Base-by-base conservation (phyloP, 2,329 filamentous ascomycete species). In the Myriosclerotinia scirpicola region DNA sequence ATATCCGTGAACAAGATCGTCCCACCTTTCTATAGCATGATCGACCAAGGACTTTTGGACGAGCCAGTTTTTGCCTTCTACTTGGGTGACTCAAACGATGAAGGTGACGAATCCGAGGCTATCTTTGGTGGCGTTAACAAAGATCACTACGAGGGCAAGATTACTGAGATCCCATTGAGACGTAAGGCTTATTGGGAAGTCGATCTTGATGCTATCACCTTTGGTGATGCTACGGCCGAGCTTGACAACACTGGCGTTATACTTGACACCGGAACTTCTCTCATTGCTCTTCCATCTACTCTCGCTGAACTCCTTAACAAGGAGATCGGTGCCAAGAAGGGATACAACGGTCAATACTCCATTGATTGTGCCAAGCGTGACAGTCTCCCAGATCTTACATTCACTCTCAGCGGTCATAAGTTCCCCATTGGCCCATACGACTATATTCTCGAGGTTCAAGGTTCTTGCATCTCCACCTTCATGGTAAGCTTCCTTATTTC, bases 121-220 rank as follows among this genome's bases (percentile, higher is more conserved):
- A 88, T 89, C 72, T 99, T 99, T 73, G 94, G 94, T 79, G 94
- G 94, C 72, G 81, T 97, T 69, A 89, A 98, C 80, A 82, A 92
- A 81, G 82, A 83, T 77, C 92, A 95, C 84, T 88, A 84, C 79
- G 88, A 85, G 50, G 95, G 95, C 76, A 89, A 98, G 80, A 86
- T 99, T 75, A 91, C 89, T 78, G 96, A 93, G 80, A 92, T 99
- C 73, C 95, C 95, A 65, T 87, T 99, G 74, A 92, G 95, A 80
- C 92, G 95, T 79, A 98, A 98, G 90, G 95, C 95, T 60, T 99
- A 99, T 87, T 99, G 95, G 95, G 95, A 99, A 85, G 94, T 99
- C 66, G 93, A 98, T 76, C 88, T 99, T 69, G 90, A 98, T 76
- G 85, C 92, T 71, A 95, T 99, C 81, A 88, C 90, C 66, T 92